Evolutionary conservation across 768 basidiomycete genomes (phyloP), one percentile per base, ranked within the genome.

Genomic region (Lactarius vividus): DNA sequence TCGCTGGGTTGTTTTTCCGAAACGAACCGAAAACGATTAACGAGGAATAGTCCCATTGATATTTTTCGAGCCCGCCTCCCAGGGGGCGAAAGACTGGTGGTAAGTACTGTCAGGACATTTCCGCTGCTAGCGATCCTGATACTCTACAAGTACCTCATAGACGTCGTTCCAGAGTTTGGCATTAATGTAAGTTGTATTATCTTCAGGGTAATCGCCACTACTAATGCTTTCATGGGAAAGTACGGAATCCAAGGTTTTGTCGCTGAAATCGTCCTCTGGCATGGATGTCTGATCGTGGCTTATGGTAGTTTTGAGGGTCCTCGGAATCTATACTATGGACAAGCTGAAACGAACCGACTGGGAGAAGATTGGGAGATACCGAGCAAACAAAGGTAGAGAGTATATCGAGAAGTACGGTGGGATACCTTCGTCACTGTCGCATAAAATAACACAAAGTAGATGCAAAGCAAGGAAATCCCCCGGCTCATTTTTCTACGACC

Each of bases 61-160:
- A 64, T 70, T 11, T 70, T 57, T 13, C 44, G 58, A 23, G 69
- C 67, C 9, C 56, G 66, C 55, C 62, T 70, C 13, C 69, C 69
- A 0, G 69, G 69, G 6, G 60, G 53, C 9, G 23, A n/a, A n/a
- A 58, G 69, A 18, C 44, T 70, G 1, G 66, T 70, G 3, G 69
- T 70, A 37, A 44, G 69, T 57, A n/a, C 5, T 4, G 3, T 40
- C 20, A 29, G 20, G 8, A 16, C 4, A 10, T 5, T 4, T 31
- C 18, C 15, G 7, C 23, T n/a, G 26, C 28, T 35, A n/a, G 40
- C 4, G 28, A n/a, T 44, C 59, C n/a, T 70, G 52, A 57, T 37
- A 20, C 6, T 40, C 44, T 28, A 7, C 44, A 20, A 69, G 69
- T 70, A 70, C 40, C 52, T 68, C 33, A 20, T 70, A 15, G 66